Percentiles rank a stretch among this genome's conserved stretches.
phyloP scores from a whole-genome alignment of 1,284 basidiomycete species.

The Ustilago nuda region DNA sequence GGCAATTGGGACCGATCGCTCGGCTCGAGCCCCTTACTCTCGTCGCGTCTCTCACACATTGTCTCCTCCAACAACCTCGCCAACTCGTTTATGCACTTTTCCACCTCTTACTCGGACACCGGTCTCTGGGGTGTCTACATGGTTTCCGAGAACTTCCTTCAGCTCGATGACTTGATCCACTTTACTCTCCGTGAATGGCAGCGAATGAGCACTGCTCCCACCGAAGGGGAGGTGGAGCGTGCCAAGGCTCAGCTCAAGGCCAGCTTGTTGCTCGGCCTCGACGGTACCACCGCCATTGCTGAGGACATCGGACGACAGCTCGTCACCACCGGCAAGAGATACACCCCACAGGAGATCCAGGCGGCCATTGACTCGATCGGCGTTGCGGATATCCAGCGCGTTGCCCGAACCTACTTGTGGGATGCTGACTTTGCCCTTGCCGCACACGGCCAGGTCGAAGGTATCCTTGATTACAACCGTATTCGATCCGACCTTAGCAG shows the following conservation, averaged over 20 bases:
- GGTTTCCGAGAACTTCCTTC: conserved; percentile 82
- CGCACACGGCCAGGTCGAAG: conserved; percentile 73
- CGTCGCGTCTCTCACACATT: conserved; percentile 90
- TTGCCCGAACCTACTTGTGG: conserved; percentile 96
- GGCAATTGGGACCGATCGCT: conserved; percentile 99
- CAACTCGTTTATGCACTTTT: conserved; percentile 99
- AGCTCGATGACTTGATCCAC: conserved; percentile 93
- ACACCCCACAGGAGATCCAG: conserved; percentile 93
- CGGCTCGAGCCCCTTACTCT: conserved; percentile 88
- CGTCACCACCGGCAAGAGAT: conserved; percentile 83
- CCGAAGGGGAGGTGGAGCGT: conserved; percentile 88
- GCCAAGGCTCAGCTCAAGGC: conserved; percentile 99
- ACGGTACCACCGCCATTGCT: conserved; percentile 94
- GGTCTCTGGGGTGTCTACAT: conserved; percentile 99
- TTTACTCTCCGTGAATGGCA: conserved; percentile 98
- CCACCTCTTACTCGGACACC: conserved; percentile 98
- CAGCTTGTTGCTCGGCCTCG: conserved; percentile 86
- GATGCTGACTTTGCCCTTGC: conserved; percentile 78
- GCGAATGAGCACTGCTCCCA: conserved; percentile 89
- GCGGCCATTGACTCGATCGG: conserved; percentile 89
- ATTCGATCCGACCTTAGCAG: conserved; percentile 69
- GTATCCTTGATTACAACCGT: conserved; percentile 75
- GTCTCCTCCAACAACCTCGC: conserved; percentile 94
- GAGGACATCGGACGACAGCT: conserved; percentile 98
- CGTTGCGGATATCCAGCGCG: conserved; percentile 89